Percentiles rank a stretch among this genome's conserved stretches.
phyloP scores from a whole-genome alignment of 2,329 filamentous ascomycete species.

The Cordyceps fumosorosea region DNA sequence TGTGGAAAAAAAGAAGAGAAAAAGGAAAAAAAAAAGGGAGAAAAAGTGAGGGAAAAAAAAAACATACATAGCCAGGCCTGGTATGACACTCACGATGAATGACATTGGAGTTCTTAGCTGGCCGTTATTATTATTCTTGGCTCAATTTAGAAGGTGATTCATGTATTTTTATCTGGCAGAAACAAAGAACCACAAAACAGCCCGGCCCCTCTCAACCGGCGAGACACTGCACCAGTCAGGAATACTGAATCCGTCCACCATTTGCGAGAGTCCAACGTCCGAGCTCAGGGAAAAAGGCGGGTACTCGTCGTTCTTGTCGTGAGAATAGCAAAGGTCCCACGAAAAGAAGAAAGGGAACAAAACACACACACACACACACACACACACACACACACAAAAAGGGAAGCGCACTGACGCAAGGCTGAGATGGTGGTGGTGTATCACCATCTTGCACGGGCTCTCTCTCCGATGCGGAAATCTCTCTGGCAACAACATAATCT shows the following conservation, averaged over 20 bases:
- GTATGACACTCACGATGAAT: background rate
- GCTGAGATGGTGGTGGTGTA: background rate
- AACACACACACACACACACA: background rate
- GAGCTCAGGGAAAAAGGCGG: slow-evolving; percentile 4
- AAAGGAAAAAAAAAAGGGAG: background rate
- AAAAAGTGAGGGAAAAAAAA: too few species aligned
- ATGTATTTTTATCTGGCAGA: background rate
- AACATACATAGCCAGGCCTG: too few species aligned
- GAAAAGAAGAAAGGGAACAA: background rate
- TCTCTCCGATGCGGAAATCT: background rate
- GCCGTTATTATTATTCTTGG: background rate
- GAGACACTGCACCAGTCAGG: too few species aligned
- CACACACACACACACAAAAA: background rate
- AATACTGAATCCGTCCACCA: background rate
- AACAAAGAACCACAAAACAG: background rate
- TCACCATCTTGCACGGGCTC: background rate
- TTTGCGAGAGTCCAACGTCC: background rate
- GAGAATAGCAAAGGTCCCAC: background rate
- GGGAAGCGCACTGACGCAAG: slow-evolving; percentile 6
- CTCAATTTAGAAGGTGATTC: background rate
- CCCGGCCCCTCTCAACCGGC: background rate
- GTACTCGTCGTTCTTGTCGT: background rate
- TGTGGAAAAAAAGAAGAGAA: background rate
- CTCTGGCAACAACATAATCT: background rate
- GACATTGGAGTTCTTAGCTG: background rate